These are phyloP conservation scores for Claviceps humidiphila DNA, from an alignment of 2,329 filamentous ascomycete genomes.

Conservation along the genomic window DNA sequence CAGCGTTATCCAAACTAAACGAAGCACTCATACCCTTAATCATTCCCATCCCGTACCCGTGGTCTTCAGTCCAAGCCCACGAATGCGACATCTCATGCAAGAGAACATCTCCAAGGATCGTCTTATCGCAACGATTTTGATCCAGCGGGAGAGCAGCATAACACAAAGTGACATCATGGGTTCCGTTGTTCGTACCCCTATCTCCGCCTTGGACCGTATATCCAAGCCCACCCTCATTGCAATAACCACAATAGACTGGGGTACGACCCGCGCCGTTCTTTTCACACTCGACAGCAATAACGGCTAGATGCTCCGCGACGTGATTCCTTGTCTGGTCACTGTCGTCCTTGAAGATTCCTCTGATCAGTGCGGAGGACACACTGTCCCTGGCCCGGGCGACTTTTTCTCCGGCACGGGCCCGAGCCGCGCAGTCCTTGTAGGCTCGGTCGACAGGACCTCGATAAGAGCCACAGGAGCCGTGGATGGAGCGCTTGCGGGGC, in stretches of 20 bases:
- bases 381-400: neutral
- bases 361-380: neutral
- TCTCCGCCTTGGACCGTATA: too few species aligned
- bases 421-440: neutral
- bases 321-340: neutral
- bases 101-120: neutral
- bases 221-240: too few species aligned
- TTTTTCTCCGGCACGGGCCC: neutral
- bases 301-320: neutral
- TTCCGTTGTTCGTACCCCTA: neutral
- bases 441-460: neutral
- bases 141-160: neutral
- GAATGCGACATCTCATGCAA: neutral
- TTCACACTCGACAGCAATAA: neutral
- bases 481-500: neutral
- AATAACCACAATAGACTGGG: neutral
- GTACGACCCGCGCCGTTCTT: neutral
- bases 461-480: neutral
- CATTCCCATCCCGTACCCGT: neutral
- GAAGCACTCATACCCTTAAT: neutral
- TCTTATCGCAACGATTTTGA: too few species aligned
- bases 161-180: neutral
- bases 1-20: neutral
- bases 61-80: neutral
- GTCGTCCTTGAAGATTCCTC: neutral